Conservation (phyloP, 495 filamentous ascomycete species). For the Podospora pseudoanserina region DNA sequence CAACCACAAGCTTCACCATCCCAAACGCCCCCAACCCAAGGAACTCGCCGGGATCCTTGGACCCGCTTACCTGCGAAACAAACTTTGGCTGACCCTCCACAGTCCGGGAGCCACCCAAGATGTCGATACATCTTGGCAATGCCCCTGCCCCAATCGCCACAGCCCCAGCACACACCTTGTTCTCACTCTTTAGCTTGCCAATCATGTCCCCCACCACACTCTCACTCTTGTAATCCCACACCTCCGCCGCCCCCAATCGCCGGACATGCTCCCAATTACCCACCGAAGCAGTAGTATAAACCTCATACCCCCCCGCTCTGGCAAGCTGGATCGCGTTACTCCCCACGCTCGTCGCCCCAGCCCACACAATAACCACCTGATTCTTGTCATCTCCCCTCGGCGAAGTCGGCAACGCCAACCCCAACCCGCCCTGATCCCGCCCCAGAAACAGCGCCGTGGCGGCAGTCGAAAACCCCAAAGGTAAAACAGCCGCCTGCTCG, state of each 20-base stretch:
- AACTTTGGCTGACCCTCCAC: not conserved
- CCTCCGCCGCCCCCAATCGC: constrained; percentile 50
- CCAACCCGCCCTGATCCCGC: constrained; percentile 26
- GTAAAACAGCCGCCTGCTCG: constrained; percentile 45
- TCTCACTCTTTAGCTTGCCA: not conserved
- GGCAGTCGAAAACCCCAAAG: constrained; percentile 47
- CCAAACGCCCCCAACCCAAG: not conserved
- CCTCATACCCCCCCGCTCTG: constrained; percentile 56
- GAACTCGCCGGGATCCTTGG: not conserved
- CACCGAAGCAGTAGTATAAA: constrained; percentile 52
- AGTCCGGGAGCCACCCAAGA: not conserved
- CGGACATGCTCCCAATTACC: constrained; percentile 55
- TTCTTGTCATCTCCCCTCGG: constrained; percentile 26
- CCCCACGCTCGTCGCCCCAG: constrained; percentile 57
- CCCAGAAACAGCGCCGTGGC: constrained; percentile 28
- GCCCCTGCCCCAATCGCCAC: not conserved
- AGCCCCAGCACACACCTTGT: not conserved
- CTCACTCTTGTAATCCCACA: constrained; percentile 53
- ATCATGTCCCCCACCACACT: not conserved
- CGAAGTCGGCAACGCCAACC: constrained; percentile 23
- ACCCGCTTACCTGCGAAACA: not conserved
- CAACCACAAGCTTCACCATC: not conserved
- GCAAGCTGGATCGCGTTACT: constrained; percentile 61
- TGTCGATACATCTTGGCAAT: not conserved
- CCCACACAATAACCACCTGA: constrained; percentile 55